These are phyloP conservation scores for Catharanthus roseus DNA, from an alignment of 257 asterid species.

Conservation along the genomic window DNA sequence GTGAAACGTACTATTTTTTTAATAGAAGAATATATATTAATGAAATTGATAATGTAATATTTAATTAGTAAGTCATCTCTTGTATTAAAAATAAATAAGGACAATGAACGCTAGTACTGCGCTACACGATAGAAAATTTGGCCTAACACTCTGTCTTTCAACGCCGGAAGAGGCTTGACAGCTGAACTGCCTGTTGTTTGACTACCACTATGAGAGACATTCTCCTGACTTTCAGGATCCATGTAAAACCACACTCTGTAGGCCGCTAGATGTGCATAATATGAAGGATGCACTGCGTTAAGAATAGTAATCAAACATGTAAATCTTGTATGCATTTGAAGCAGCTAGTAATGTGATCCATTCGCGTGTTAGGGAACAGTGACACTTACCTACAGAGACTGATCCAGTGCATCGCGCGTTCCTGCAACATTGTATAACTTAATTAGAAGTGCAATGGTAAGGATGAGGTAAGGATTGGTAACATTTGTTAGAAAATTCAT, in stretches of 20 bases:
- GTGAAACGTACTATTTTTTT: no score
- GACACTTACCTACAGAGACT: conserved; percentile 31
- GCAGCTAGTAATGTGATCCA: background rate
- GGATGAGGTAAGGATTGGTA: background rate
- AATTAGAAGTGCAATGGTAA: background rate
- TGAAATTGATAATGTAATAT: no score
- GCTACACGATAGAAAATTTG: no score
- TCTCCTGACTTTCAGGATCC: conserved; percentile 24
- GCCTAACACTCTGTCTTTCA: conserved; percentile 30
- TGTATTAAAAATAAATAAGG: no score
- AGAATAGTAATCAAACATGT: background rate
- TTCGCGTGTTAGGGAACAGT: background rate
- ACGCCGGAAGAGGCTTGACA: conserved; percentile 26
- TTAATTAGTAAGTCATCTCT: no score
- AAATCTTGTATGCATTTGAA: background rate
- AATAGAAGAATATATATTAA: no score
- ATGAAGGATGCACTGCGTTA: conserved; percentile 34
- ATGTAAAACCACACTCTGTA: conserved; percentile 27
- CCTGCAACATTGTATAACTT: conserved; percentile 8
- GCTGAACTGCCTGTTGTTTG: background rate
- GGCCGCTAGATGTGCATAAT: conserved; percentile 34
- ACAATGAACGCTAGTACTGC: no score
- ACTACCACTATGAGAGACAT: conserved; percentile 1
- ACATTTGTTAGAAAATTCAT: background rate
- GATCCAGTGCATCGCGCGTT: conserved; percentile 34